Base-by-base conservation (phyloP, 108 stramenopile species). In the Tribonema minus region DNA sequence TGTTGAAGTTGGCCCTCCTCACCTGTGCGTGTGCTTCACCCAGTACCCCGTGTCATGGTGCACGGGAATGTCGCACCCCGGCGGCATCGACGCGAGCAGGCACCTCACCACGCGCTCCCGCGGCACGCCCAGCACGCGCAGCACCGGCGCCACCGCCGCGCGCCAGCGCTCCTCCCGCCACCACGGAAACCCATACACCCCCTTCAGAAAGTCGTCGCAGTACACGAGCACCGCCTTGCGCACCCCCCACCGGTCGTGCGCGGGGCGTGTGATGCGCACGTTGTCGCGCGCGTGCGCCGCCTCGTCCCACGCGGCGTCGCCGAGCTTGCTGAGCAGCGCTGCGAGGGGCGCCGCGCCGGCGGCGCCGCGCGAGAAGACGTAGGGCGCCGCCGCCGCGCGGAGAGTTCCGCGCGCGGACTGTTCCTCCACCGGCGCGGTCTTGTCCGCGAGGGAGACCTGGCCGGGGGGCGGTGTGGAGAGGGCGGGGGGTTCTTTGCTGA, bases 21-120 rank as follows among this genome's bases (percentile, higher is more conserved):
- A n/a, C n/a, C n/a, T n/a, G 85, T 97, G 98, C n/a, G 95, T 90
- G 39, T 87, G 77, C 46, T 85, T 78, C 15, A 96, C 96, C 98
- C 98, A 98, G 82, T 91, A 91, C 7, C 98, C 95, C 3, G 93
- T 94, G 85, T 98, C 98, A 74, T 98, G 94, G 85, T 98, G 98
- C 12, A 92, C 85, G 1, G 98, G 98, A 63, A 98, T 97, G 28
- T 91, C 93, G 3, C 90, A 87, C 28, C 94, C 94, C 15, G 96
- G 94, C 37, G 98, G 98, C 59, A 98, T 77, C 46, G 88, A 88
- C 4, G 98, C 98, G 61, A 98, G 79, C 60, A 98, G 86, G 71
- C 92, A 87, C 25, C 98, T 90, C 5, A 96, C 90, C 40, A 96
- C 60, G 72, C 86, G 86, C 25, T 81, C 31, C 36, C 40, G 70